Evolutionary conservation across 768 basidiomycete species (phyloP).

Genomic region (Xerocomellus amylosporus): DNA sequence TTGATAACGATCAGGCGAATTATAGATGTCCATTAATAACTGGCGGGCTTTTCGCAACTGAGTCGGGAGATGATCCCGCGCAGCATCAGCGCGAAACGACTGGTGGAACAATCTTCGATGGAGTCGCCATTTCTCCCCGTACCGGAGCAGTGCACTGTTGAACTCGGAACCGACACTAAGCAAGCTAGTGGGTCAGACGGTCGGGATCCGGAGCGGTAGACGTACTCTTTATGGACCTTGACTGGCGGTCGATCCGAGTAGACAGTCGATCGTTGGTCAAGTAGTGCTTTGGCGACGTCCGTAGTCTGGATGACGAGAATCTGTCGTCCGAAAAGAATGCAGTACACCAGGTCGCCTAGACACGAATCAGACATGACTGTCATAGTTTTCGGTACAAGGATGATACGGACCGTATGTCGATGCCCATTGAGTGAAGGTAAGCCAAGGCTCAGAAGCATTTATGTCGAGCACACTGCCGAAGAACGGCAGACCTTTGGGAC

Average conservation of each 20-base stretch:
- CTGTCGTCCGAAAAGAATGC: constrained; percentile 31
- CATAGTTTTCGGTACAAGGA: neutral
- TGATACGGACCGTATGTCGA: constrained; percentile 21
- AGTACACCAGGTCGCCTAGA: constrained; percentile 33
- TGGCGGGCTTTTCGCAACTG: constrained; percentile 31
- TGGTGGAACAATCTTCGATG: constrained; percentile 35
- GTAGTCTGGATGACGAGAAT: constrained; percentile 35
- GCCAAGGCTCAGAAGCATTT: constrained; percentile 28
- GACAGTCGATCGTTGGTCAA: constrained; percentile 35
- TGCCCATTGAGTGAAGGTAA: constrained; percentile 34
- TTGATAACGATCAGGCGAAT: constrained; percentile 27
- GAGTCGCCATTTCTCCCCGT: constrained; percentile 32
- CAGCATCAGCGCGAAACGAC: constrained; percentile 29
- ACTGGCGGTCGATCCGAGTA: constrained; percentile 41
- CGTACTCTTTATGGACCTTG: constrained; percentile 26
- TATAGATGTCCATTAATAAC: constrained; percentile 20
- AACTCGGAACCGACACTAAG: constrained; percentile 31
- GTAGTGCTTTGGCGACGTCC: constrained; percentile 32
- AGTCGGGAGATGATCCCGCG: constrained; percentile 22
- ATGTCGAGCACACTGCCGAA: constrained; percentile 29
- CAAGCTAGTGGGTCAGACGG: neutral
- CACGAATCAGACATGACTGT: neutral
- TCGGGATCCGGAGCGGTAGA: neutral
- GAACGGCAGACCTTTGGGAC: constrained; percentile 32
- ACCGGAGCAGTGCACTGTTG: constrained; percentile 30